phyloP scores from a whole-genome alignment of 768 basidiomycete species.

The Trametes punicea region DNA sequence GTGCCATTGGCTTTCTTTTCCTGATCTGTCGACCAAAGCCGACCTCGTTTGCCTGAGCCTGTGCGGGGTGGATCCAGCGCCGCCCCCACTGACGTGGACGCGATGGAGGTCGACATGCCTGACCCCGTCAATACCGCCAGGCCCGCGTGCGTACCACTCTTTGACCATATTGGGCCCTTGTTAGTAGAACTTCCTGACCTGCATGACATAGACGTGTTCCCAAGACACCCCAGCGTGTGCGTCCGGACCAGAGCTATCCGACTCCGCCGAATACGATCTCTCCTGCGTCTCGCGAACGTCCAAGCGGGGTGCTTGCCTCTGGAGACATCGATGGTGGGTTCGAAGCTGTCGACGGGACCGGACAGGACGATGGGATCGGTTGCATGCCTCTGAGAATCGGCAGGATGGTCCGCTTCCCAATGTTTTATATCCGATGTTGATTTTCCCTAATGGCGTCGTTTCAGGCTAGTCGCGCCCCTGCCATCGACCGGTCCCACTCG shows the following conservation, averaged over 20 bases:
- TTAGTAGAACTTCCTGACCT: too few species aligned
- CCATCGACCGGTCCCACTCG: background rate
- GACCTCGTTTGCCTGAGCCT: too few species aligned
- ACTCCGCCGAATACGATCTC: conserved; percentile 3
- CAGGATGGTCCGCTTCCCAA: too few species aligned
- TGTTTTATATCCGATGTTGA: too few species aligned
- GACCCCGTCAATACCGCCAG: background rate
- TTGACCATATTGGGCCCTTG: too few species aligned
- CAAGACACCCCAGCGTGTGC: background rate
- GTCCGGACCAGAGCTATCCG: background rate
- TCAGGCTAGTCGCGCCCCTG: too few species aligned
- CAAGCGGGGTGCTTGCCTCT: background rate
- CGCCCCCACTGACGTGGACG: background rate
- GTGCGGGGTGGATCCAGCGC: background rate
- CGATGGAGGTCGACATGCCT: background rate
- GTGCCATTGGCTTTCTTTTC: too few species aligned
- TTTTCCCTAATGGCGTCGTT: too few species aligned
- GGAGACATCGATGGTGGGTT: background rate
- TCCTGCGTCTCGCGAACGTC: background rate
- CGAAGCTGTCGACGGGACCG: too few species aligned
- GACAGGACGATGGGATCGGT: too few species aligned
- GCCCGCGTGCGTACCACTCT: background rate
- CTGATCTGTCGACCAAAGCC: too few species aligned
- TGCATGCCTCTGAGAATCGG: too few species aligned
- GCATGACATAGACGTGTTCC: background rate